These are phyloP conservation scores for Gonium pectorale DNA, from an alignment of 139 green algal genomes.

Conservation along the genomic window DNA sequence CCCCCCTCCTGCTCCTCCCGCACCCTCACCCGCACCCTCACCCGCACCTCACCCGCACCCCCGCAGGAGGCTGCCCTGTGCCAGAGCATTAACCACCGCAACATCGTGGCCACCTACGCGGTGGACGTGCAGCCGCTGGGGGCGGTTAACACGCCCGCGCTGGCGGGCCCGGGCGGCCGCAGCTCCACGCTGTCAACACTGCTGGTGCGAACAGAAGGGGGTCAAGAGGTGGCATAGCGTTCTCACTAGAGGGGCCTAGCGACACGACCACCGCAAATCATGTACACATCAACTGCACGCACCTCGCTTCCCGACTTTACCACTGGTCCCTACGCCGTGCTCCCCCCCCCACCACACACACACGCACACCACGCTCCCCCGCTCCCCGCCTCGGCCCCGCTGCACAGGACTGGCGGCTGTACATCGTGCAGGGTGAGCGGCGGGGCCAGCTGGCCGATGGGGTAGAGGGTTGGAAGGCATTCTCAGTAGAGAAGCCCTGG, in stretches of 20 bases:
- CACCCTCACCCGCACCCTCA: neutral
- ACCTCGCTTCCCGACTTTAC: too few relatives aligned
- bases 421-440: slow-evolving; percentile 49
- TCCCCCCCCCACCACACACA: neutral
- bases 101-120: slow-evolving; percentile 44
- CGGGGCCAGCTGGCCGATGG: too few relatives aligned
- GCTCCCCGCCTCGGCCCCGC: neutral
- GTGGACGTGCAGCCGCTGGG: slow-evolving; percentile 41
- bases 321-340: too few relatives aligned
- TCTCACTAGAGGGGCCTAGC: too few relatives aligned
- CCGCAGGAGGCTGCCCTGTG: slow-evolving; percentile 48
- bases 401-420: slow-evolving; percentile 51
- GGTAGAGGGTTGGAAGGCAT: too few relatives aligned
- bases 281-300: too few relatives aligned
- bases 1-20: neutral
- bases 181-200: slow-evolving; percentile 27
- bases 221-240: too few relatives aligned
- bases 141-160: slow-evolving; percentile 5
- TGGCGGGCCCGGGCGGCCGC: neutral
- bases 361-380: neutral
- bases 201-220: slow-evolving; percentile 1
- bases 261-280: too few relatives aligned
- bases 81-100: slow-evolving; percentile 48
- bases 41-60: neutral
- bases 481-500: too few relatives aligned